Evolutionary conservation across 441 rosid species (phyloP), one percentile per base, ranked within the genome.

Genomic region (Gossypium davidsonii): DNA sequence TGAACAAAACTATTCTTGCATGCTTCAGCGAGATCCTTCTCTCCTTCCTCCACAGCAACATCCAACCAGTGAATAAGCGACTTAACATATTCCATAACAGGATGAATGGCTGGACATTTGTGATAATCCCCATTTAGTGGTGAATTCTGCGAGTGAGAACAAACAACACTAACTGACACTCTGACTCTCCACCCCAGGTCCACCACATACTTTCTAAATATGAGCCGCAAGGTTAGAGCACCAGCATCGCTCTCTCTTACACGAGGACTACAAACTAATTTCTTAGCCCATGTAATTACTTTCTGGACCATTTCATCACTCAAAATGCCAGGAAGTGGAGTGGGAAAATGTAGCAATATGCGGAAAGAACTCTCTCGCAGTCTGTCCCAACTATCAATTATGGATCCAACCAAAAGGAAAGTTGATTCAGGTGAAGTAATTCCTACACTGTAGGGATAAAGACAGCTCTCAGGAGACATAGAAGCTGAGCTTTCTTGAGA

Each of bases 201-300:
- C 83, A 91, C 75, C 15, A 90, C 98, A 77, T 95, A 95, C 84
- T 92, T 95, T 76, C 93, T 82, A 78, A 95, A 92, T 76, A 95
- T 78, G 73, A 95, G 99, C 80, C 92, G 85, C 42, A 92, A 79
- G 62, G 91, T 87, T 79, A 95, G 77, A 56, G 99, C 87, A 62
- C 99, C 99, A 74, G 99, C 99, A 79, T 95, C 98, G 83, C 98
- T 92, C 89, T 95, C 99, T 80, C 99, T 89, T 76, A 95, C 99
- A 67, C 98, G 97, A 74, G 99, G 93, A 81, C 98, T 91, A 79
- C 96, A 89, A 75, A 95, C 97, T 79, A 95, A 83, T 25, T 85
- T 83, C 83, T 90, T 89, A 68, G 99, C 97, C 98, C 98, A 92
- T 49, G 77, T 74, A 76, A 90, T 87, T 76, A 91, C 79, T 73